phyloP scores from a whole-genome alignment of 2,329 filamentous ascomycete genomes.

The Ophiostoma montium region DNA sequence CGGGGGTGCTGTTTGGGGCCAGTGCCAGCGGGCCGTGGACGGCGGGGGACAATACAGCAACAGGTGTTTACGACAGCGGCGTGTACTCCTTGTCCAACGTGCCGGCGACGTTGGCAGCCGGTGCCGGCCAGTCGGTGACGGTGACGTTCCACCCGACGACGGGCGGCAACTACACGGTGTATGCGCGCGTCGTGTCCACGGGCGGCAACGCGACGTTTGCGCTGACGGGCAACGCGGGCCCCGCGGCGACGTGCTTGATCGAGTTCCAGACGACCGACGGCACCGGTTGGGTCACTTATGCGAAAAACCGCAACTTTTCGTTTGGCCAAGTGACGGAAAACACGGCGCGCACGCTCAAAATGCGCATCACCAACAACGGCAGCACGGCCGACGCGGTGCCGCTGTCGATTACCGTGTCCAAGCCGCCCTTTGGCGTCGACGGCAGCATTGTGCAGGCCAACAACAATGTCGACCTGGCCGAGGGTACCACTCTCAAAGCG shows the following conservation, averaged over 20 bases:
- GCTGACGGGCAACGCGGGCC: slow-evolving; percentile 34
- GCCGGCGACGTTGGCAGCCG: slow-evolving; percentile 28
- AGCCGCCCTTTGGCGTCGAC: slow-evolving; percentile 42
- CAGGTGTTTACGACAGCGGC: slow-evolving; percentile 25
- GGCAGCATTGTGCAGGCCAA: slow-evolving; percentile 38
- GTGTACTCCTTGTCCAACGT: slow-evolving; percentile 34
- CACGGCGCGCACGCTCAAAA: slow-evolving; percentile 29
- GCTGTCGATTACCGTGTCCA: slow-evolving; percentile 44
- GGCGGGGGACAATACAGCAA: slow-evolving; percentile 17
- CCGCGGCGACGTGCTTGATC: slow-evolving; percentile 32
- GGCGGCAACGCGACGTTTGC: slow-evolving; percentile 35
- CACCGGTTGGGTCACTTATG: slow-evolving; percentile 34
- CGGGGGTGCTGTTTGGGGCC: slow-evolving; percentile 29
- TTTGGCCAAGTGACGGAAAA: slow-evolving; percentile 44
- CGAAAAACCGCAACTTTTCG: slow-evolving; percentile 28
- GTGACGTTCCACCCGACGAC: slow-evolving; percentile 32
- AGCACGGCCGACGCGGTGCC: slow-evolving; percentile 30
- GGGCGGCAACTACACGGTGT: slow-evolving; percentile 35
- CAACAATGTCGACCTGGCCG: slow-evolving; percentile 43
- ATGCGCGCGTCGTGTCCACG: slow-evolving; percentile 30
- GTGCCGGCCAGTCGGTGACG: slow-evolving; percentile 24
- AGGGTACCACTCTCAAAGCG: slow-evolving; percentile 36
- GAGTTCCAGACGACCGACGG: slow-evolving; percentile 41
- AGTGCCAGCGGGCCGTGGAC: slow-evolving; percentile 30
- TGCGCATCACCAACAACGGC: slow-evolving; percentile 41